Percentiles rank a stretch among this genome's conserved stretches.
phyloP scores from a whole-genome alignment of 345 rosid species.

The Clausena lansium region DNA sequence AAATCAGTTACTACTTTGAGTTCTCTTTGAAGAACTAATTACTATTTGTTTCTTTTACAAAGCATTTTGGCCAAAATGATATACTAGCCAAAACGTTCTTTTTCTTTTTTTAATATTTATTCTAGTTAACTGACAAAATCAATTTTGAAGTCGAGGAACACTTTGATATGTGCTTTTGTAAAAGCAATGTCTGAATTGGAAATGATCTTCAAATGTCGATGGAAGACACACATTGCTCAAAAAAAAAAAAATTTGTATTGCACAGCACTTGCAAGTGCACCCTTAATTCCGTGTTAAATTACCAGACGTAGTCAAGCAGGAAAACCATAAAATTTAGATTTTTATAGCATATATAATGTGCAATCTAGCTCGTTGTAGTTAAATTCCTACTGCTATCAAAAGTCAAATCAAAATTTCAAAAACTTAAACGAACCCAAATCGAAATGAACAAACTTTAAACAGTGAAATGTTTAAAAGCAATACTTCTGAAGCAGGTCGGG shows the following conservation, averaged over 20 bases:
- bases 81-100: neutral
- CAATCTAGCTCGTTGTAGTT: neutral
- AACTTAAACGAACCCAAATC: neutral
- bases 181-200: neutral
- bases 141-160: neutral
- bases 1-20: neutral
- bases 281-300: neutral
- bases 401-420: neutral
- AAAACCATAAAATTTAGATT: neutral
- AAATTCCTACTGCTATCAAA: neutral
- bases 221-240: neutral
- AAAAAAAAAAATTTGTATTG: neutral
- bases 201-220: neutral
- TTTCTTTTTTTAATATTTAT: neutral
- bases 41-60: neutral
- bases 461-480: neutral
- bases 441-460: neutral
- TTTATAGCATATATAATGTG: neutral
- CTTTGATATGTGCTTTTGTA: neutral
- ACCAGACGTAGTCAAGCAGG: neutral
- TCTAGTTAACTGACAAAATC: neutral
- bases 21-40: neutral
- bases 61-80: neutral
- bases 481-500: conserved; percentile 82
- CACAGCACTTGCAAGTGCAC: neutral